Percentiles rank a stretch among this genome's conserved stretches.
phyloP scores from a whole-genome alignment of 306 rosid species.

The Rosa persica region DNA sequence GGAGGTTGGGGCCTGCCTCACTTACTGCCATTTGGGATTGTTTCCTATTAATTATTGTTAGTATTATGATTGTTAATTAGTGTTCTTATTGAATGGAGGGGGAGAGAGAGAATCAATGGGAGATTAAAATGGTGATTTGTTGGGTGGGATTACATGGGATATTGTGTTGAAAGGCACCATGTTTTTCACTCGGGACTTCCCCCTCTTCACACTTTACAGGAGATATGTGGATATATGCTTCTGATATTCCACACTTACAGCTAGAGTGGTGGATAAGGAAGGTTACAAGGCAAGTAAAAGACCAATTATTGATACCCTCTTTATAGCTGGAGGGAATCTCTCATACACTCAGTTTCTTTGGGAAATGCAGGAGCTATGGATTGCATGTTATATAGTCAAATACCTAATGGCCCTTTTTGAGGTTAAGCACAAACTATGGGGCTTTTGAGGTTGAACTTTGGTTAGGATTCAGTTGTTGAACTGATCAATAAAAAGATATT shows the following conservation, averaged over 20 bases:
- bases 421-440: slow-evolving; percentile 19
- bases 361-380: not conserved
- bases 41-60: slow-evolving; percentile 25
- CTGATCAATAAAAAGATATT: slow-evolving; percentile 14
- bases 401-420: slow-evolving; percentile 13
- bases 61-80: slow-evolving; percentile 12
- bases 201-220: slow-evolving; percentile 20
- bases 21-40: slow-evolving; percentile 52
- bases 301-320: slow-evolving; percentile 53
- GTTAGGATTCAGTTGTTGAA: slow-evolving; percentile 23
- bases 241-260: slow-evolving; percentile 24
- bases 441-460: slow-evolving; percentile 26
- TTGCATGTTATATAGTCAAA: slow-evolving; percentile 3
- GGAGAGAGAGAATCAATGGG: slow-evolving; percentile 44
- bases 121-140: slow-evolving; percentile 47
- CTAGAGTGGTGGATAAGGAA: slow-evolving; percentile 67
- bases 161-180: slow-evolving; percentile 26
- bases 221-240: slow-evolving; percentile 26
- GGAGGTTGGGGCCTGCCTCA: slow-evolving; percentile 79
- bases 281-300: slow-evolving; percentile 46
- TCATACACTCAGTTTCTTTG: slow-evolving; percentile 16
- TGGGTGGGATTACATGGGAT: slow-evolving; percentile 37
- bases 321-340: slow-evolving; percentile 61
- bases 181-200: slow-evolving; percentile 33
- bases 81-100: not conserved